phyloP scores from a whole-genome alignment of 2,329 filamentous ascomycete genomes.

The Pseudonectria foliicola region DNA sequence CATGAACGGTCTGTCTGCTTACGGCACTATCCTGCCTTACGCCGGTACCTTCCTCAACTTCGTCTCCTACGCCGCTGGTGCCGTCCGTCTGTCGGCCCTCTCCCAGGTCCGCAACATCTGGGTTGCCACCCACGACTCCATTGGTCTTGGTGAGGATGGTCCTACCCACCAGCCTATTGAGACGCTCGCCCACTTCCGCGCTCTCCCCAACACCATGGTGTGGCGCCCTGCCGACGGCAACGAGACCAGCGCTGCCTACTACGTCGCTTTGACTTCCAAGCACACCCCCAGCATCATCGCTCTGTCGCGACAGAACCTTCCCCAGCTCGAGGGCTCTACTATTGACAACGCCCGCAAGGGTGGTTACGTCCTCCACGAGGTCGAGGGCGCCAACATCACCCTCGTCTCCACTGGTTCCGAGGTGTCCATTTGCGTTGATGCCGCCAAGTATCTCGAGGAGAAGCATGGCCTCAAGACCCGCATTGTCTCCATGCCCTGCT shows the following conservation, averaged over 20 bases:
- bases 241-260: slow-evolving; percentile 97
- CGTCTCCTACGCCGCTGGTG: slow-evolving; percentile 92
- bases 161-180: slow-evolving; percentile 99
- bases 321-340: slow-evolving; percentile 90
- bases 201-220: slow-evolving; percentile 97
- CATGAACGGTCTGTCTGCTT: slow-evolving; percentile 91
- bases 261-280: slow-evolving; percentile 84
- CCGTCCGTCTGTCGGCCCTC: slow-evolving; percentile 87
- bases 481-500: slow-evolving; percentile 92
- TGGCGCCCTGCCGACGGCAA: slow-evolving; percentile 98
- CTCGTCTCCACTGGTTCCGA: slow-evolving; percentile 94
- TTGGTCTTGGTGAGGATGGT: slow-evolving; percentile 96
- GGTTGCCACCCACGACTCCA: slow-evolving; percentile 97
- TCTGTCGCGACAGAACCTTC: slow-evolving; percentile 95
- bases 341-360: slow-evolving; percentile 89
- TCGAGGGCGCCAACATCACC: slow-evolving; percentile 76
- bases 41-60: slow-evolving; percentile 99
- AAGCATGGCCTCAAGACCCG: slow-evolving; percentile 82
- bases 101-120: slow-evolving; percentile 89
- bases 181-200: slow-evolving; percentile 96
- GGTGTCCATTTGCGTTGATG: slow-evolving; percentile 87
- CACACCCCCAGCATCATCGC: slow-evolving; percentile 89
- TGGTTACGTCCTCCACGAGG: slow-evolving; percentile 85
- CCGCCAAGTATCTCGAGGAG: slow-evolving; percentile 83
- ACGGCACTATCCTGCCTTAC: slow-evolving; percentile 90